Base-by-base conservation (phyloP, 352 stramenopile species). In the Elongisporangium undulatum region DNA sequence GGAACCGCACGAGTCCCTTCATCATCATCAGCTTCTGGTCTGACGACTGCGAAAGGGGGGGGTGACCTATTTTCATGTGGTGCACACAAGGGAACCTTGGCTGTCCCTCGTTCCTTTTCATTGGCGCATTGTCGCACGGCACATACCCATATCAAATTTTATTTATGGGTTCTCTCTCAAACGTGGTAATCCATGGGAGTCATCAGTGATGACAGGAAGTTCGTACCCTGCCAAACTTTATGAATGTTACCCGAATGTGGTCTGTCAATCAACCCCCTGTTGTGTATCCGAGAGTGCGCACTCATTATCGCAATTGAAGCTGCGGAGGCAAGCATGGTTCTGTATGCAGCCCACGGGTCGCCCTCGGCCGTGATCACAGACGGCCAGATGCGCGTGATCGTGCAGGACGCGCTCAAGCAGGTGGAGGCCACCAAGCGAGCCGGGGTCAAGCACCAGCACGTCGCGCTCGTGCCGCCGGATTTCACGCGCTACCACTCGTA, bases 401-500 rank as follows among this genome's bases (percentile, higher is more conserved):
- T 94, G 51, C 74, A 56, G 49, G 59, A 80, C 38, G 80, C 76
- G 59, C 67, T 96, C 50, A 67, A 79, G 53, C 74, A 88, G 61
- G 71, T 92, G n/a, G 82, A 94, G 67, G 62, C 63, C 17, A 12
- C 34, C 34, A 45, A 45, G 10, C 57, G 66, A 49, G 72, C 77
- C 23, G 76, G 84, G 8, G 63, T 63, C 41, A 83, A 73, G 56
- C 87, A 76, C 45, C 38, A 77, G 58, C 79, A 92, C 20, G 92
- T 95, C 1, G 83, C 96, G 57, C 77, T 99, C 49, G 74, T 99
- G 3, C 96, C 96, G n/a, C 97, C 97, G 0, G 97, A 99, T 64
- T 98, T 97, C 63, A 99, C 97, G 15, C 81, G 97, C 48, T 98
- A 97, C 70, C 92, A 98, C 81, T 98, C 93, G 65, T 94, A 90